Evolutionary conservation across 805 yeast species (phyloP).

Genomic region (Candida namnaoensis): DNA sequence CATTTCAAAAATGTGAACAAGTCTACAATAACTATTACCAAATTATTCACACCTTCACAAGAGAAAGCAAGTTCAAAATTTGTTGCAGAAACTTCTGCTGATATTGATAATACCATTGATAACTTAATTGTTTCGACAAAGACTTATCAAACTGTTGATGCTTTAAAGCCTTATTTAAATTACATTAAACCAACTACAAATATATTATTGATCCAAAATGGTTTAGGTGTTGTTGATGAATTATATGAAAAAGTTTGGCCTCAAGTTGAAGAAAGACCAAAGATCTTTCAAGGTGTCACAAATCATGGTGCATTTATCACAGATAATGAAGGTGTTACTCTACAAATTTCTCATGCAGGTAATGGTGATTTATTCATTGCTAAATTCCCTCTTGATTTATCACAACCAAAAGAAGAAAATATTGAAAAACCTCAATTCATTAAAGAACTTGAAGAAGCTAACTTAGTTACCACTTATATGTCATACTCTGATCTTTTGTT

Average conservation of each 20-base stretch:
- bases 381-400: conserved; percentile 34
- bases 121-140: conserved; percentile 73
- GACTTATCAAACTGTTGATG: conserved; percentile 61
- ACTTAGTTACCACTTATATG: conserved; percentile 20
- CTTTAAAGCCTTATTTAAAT: conserved; percentile 46
- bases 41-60: conserved; percentile 13
- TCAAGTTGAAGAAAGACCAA: conserved; percentile 35
- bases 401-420: conserved; percentile 3
- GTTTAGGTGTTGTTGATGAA: conserved; percentile 70
- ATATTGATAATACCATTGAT: conserved; percentile 26
- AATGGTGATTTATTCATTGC: conserved; percentile 55
- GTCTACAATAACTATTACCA: conserved; percentile 9
- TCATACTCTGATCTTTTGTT: conserved; percentile 41
- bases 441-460: conserved; percentile 17
- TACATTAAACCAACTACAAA: conserved; percentile 45
- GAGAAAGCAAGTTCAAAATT: conserved; percentile 1
- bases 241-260: conserved; percentile 51
- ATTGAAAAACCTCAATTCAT: conserved; percentile 17
- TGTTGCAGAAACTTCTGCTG: conserved; percentile 7
- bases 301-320: conserved; percentile 73
- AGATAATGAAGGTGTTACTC: conserved; percentile 20
- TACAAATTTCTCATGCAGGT: conserved; percentile 60
- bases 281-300: conserved; percentile 65
- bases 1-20: conserved; percentile 10
- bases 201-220: conserved; percentile 76